Base-by-base conservation (phyloP, 1,284 basidiomycete genomes). In the Megacollybia platyphylla region DNA sequence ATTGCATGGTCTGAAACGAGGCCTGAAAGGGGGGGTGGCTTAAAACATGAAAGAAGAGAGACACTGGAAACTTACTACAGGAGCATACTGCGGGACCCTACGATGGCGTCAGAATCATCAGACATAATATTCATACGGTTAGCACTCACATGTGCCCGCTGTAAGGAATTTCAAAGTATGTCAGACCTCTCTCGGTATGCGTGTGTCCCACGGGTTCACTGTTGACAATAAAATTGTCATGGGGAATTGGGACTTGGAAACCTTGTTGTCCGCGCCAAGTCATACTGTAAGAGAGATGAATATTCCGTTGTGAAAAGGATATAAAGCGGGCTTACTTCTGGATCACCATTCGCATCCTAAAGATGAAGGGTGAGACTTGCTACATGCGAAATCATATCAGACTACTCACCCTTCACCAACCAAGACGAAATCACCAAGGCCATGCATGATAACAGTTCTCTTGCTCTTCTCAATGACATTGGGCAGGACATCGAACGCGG, bases 401-500 rank as follows among this genome's bases (percentile, higher is more conserved):
- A 9, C n/a, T 26, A 51, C 71, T 48, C 48, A 81, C 76, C 82
- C 83, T 49, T 83, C 77, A 6, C 80, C 73, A 41, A 85, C 81
- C 36, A 83, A 60, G 47, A 79, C 67, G 49, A 73, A 85, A 56
- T 86, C 82, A 1, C 72, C 77, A 40, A 83, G 60, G 0, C 85
- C 85, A 47, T 87, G 83, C 4, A 75, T 67, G 44, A 87, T 75
- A 9, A 87, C 78, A 2, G 68, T 72, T 39, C 81, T 66, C 46
- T 74, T 65, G 55, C 68, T 85, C 63, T 79, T 82, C 60, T 86
- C 81, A 46, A 86, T 85, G 36, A 83, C 81, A 48, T 63, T 77
- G 2, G 83, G 79, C 9, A 86, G 63, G 3, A 83, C 80, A 8
- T 63, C 72, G 41, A 82, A 63, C 0, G 72, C 67, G 4, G 80